A percentile compares a stretch with the other conserved stretches of the same genome.
Conservation (phyloP, 1,139 yeast genomes). For the Candida albicans region DNA sequence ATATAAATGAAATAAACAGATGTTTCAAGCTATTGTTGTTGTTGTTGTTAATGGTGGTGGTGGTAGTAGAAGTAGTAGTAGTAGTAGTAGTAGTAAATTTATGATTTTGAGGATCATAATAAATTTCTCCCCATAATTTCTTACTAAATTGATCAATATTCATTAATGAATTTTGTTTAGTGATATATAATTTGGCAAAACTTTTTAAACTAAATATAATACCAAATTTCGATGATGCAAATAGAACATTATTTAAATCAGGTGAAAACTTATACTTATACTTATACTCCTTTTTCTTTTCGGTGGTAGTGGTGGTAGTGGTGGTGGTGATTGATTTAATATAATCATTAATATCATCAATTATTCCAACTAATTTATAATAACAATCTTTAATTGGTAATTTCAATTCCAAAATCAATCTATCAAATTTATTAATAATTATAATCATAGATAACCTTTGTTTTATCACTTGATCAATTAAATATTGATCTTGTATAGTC, state of each 20-base stretch:
- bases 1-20: slow-evolving; percentile 66
- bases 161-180: slow-evolving; percentile 24
- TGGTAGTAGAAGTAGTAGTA: no score
- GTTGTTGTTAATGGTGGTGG: slow-evolving; percentile 31
- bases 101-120: slow-evolving; percentile 43
- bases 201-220: slow-evolving; percentile 66
- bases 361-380: slow-evolving; percentile 58
- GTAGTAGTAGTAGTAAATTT: no score
- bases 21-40: slow-evolving; percentile 32
- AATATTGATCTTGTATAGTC: slow-evolving; percentile 49
- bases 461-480: slow-evolving; percentile 50
- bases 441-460: slow-evolving; percentile 54
- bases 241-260: slow-evolving; percentile 61
- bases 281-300: no score
- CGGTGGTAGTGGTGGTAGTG: no score
- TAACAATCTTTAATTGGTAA: slow-evolving; percentile 76
- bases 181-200: slow-evolving; percentile 58
- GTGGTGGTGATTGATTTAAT: no score
- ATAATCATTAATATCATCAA: slow-evolving; percentile 64
- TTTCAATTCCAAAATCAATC: slow-evolving; percentile 73
- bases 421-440: slow-evolving; percentile 80
- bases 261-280: slow-evolving; percentile 62
- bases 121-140: slow-evolving; percentile 78
- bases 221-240: slow-evolving; percentile 65
- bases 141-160: slow-evolving; percentile 47